Evolutionary conservation across 192 early-diverging fungal genomes (phyloP).

Genomic region (Coemansia furcata): DNA sequence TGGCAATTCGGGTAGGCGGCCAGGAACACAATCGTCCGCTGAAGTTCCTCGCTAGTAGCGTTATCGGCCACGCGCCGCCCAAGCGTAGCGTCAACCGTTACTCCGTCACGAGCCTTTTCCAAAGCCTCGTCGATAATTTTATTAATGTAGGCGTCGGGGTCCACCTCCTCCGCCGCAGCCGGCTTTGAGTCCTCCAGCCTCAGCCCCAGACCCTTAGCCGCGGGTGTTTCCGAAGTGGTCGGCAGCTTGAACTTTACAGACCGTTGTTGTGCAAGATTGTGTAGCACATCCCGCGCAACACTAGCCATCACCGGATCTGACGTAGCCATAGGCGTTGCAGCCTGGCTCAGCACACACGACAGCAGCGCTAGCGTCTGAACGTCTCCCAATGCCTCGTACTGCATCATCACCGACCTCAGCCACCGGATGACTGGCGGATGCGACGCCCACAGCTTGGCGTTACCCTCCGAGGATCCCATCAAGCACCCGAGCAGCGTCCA

Average conservation of each 20-base stretch:
- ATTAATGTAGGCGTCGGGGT: background rate
- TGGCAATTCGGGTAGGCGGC: background rate
- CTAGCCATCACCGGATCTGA: background rate
- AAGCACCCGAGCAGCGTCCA: slow-evolving; percentile 45
- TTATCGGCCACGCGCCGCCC: background rate
- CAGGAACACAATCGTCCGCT: background rate
- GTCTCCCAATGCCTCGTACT: slow-evolving; percentile 39
- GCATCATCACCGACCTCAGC: slow-evolving; percentile 32
- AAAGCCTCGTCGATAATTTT: background rate
- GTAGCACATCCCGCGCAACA: background rate
- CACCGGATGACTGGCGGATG: slow-evolving; percentile 33
- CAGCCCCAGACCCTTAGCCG: background rate
- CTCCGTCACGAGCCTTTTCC: background rate
- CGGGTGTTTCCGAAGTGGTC: background rate
- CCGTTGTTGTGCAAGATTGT: background rate
- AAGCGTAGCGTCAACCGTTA: background rate
- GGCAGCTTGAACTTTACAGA: background rate
- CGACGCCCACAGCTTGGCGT: slow-evolving; percentile 11
- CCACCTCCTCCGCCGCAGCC: background rate
- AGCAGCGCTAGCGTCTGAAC: slow-evolving; percentile 52
- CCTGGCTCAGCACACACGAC: slow-evolving; percentile 35
- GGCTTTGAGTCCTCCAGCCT: background rate
- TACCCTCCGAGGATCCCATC: background rate
- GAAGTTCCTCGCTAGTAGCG: background rate
- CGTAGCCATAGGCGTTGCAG: background rate